Evolutionary conservation across 2,329 filamentous ascomycete genomes (phyloP).

Genomic region (Colletotrichum lupini): DNA sequence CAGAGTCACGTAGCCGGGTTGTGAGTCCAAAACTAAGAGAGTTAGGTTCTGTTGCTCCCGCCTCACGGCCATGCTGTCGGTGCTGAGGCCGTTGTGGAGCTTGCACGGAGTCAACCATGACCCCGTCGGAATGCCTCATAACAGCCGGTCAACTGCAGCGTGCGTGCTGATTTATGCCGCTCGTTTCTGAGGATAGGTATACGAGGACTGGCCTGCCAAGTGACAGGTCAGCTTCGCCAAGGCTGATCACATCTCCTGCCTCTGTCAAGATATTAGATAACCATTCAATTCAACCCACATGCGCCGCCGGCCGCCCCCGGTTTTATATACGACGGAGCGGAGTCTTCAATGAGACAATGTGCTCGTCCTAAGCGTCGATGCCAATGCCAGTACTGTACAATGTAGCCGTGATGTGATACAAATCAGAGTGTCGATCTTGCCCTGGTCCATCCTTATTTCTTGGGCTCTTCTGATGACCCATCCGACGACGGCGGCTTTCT

Average conservation of each 20-base stretch:
- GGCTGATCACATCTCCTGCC: background rate
- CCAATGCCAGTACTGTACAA: slow-evolving; percentile 30
- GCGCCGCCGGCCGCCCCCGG: slow-evolving; percentile 22
- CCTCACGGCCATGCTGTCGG: too few species aligned
- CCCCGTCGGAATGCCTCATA: too few species aligned
- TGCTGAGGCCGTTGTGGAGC: background rate
- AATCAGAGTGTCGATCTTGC: background rate
- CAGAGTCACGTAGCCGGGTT: too few species aligned
- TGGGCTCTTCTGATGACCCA: slow-evolving; percentile 24
- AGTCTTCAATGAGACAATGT: slow-evolving; percentile 31
- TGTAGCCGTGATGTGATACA: slow-evolving; percentile 13
- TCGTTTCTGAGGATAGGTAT: background rate
- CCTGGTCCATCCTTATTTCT: slow-evolving; percentile 12
- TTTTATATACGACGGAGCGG: slow-evolving; percentile 33
- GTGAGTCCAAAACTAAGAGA: background rate
- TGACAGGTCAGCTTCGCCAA: background rate
- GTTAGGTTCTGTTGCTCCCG: background rate
- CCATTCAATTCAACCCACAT: slow-evolving; percentile 17
- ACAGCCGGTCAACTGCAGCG: too few species aligned
- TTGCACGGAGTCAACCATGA: too few species aligned
- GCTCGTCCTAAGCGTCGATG: slow-evolving; percentile 25
- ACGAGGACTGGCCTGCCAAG: too few species aligned
- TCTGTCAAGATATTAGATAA: background rate
- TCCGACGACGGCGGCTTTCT: slow-evolving; percentile 18
- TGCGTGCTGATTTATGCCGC: too few species aligned